These are phyloP conservation scores for Lindgomyces ingoldianus DNA, from an alignment of 495 filamentous ascomycete species.

Conservation along the genomic window DNA sequence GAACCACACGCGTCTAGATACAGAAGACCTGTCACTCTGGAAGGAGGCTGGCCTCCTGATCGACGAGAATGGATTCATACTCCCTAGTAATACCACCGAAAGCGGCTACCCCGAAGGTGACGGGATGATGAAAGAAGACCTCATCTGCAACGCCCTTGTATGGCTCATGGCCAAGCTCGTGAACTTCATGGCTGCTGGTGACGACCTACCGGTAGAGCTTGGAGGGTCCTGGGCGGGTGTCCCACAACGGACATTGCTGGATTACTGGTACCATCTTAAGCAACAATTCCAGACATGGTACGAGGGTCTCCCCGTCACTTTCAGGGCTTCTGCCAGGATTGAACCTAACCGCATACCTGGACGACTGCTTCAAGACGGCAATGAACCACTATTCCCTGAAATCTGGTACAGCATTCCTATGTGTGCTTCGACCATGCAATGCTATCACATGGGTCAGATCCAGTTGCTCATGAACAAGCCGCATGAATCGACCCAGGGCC, in stretches of 20 bases:
- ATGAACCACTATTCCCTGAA: slow-evolving; percentile 54
- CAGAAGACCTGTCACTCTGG: slow-evolving; percentile 62
- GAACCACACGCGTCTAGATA: slow-evolving; percentile 60
- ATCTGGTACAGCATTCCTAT: slow-evolving; percentile 65
- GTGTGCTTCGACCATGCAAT: slow-evolving; percentile 65
- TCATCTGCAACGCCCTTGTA: slow-evolving; percentile 62
- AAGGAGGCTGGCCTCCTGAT: slow-evolving; percentile 61
- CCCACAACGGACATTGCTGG: slow-evolving; percentile 55
- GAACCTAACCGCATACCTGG: slow-evolving; percentile 14
- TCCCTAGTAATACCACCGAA: slow-evolving; percentile 53
- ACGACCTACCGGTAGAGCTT: slow-evolving; percentile 48
- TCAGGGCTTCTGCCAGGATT: slow-evolving; percentile 54
- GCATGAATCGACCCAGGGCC: slow-evolving; percentile 55
- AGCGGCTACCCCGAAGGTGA: slow-evolving; percentile 53
- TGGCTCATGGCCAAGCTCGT: slow-evolving; percentile 66
- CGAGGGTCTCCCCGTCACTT: slow-evolving; percentile 58
- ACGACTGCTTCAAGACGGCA: slow-evolving; percentile 35
- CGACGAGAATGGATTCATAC: slow-evolving; percentile 57
- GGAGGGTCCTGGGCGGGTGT: slow-evolving; percentile 49
- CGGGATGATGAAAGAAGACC: slow-evolving; percentile 54
- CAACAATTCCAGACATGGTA: slow-evolving; percentile 62
- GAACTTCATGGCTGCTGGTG: slow-evolving; percentile 60
- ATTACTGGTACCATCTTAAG: slow-evolving; percentile 52
- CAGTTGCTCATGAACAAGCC: slow-evolving; percentile 64
- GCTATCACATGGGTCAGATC: slow-evolving; percentile 66